Percentiles rank a stretch among this genome's conserved stretches.
phyloP scores from a whole-genome alignment of 176 grass and related monocot species.

The Chrysopogon serrulatus region DNA sequence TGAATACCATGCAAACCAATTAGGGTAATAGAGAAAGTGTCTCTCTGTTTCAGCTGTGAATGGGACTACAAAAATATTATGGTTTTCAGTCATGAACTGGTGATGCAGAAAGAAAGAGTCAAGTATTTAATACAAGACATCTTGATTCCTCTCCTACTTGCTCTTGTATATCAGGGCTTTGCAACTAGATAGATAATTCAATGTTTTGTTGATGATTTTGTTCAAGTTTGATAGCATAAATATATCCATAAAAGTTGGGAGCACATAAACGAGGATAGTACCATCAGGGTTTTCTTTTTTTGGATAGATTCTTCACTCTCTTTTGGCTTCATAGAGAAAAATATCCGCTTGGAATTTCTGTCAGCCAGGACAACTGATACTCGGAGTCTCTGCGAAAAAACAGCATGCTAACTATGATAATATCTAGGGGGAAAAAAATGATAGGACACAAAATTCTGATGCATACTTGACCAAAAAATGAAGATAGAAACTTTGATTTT shows the following conservation, averaged over 20 bases:
- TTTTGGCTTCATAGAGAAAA: conserved; percentile 81
- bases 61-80: background rate
- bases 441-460: conserved; percentile 8
- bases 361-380: conserved; percentile 74
- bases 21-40: background rate
- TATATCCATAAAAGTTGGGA: background rate
- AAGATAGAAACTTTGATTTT: conserved; percentile 91
- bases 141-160: background rate
- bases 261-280: conserved; percentile 38
- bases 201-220: background rate
- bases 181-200: background rate
- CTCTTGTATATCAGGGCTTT: background rate
- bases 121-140: background rate
- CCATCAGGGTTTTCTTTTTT: conserved; percentile 96
- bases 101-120: background rate
- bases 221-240: conserved; percentile 10
- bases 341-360: conserved; percentile 64
- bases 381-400: conserved; percentile 62
- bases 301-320: conserved; percentile 68
- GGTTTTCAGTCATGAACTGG: background rate
- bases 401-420: conserved; percentile 2
- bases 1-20: background rate
- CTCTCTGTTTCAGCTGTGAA: background rate
- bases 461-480: conserved; percentile 95
- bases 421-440: background rate